phyloP scores from a whole-genome alignment of 495 filamentous ascomycete species.

The Gamarada debralockiae region DNA sequence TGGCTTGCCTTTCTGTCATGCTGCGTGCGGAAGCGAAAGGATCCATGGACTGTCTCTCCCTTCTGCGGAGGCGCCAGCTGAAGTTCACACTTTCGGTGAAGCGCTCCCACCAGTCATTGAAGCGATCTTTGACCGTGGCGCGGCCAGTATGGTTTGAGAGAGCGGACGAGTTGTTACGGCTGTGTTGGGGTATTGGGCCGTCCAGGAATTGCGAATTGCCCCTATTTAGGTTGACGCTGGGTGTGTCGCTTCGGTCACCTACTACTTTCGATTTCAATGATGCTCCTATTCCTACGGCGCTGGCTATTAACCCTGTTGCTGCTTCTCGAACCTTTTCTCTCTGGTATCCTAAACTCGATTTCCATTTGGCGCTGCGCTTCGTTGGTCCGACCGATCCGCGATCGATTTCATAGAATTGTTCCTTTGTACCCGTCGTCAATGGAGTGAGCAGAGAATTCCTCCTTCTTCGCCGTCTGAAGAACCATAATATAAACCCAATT shows the following conservation, averaged over 20 bases:
- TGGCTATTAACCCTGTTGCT: constrained; percentile 21
- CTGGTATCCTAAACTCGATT: constrained; percentile 22
- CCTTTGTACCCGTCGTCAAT: constrained; percentile 28
- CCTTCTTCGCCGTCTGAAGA: constrained; percentile 39
- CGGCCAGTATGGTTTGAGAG: constrained; percentile 10
- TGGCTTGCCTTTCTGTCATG: constrained; percentile 24
- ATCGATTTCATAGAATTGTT: constrained; percentile 35
- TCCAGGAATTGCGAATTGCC: constrained; percentile 49
- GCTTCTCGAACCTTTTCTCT: constrained; percentile 32
- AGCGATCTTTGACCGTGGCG: constrained; percentile 26
- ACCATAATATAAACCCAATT: constrained; percentile 43
- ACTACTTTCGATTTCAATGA: constrained; percentile 24
- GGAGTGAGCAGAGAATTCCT: constrained; percentile 43
- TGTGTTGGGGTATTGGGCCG: constrained; percentile 30
- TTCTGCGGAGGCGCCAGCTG: constrained; percentile 29
- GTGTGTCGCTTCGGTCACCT: constrained; percentile 29
- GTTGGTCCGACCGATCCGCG: constrained; percentile 39
- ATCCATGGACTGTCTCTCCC: constrained; percentile 15
- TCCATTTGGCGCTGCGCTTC: constrained; percentile 33
- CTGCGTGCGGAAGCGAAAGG: constrained; percentile 22
- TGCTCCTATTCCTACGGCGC: constrained; percentile 28
- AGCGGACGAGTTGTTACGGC: constrained; percentile 29
- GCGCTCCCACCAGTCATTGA: constrained; percentile 39
- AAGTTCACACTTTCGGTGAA: constrained; percentile 33
- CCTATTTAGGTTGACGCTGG: constrained; percentile 44